Evolutionary conservation across 129 eudicot species (phyloP).

Genomic region (Glebionis coronaria): DNA sequence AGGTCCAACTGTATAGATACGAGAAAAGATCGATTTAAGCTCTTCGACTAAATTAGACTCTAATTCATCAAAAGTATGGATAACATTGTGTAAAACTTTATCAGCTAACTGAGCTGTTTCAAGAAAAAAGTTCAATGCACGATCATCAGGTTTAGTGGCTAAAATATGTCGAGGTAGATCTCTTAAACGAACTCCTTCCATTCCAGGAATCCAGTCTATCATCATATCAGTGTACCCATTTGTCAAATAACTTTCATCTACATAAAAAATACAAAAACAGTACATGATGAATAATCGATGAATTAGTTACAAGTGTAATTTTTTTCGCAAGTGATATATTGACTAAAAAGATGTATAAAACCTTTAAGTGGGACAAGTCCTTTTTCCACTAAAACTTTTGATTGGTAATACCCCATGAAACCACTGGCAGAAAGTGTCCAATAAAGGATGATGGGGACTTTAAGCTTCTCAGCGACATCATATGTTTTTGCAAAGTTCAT

Average conservation of each 20-base stretch:
- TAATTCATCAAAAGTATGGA: not conserved
- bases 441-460: not conserved
- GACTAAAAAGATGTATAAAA: not conserved
- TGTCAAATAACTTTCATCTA: not conserved
- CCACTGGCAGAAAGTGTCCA: conserved; percentile 7
- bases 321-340: not conserved
- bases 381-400: not conserved
- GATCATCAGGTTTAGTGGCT: not conserved
- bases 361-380: conserved; percentile 5
- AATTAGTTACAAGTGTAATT: not conserved
- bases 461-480: not conserved
- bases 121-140: not conserved
- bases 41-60: not conserved
- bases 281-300: not conserved
- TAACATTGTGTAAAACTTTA: not conserved
- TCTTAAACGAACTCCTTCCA: not conserved
- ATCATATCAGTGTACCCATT: not conserved
- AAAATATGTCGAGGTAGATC: not conserved
- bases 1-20: not conserved
- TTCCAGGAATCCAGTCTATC: not conserved
- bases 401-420: conserved; percentile 9
- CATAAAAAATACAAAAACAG: not conserved
- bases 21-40: not conserved
- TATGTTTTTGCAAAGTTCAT: not conserved
- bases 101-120: not conserved